These are phyloP conservation scores for Pseudopediastrum boryanum DNA, from an alignment of 139 green algal species.

Conservation along the genomic window DNA sequence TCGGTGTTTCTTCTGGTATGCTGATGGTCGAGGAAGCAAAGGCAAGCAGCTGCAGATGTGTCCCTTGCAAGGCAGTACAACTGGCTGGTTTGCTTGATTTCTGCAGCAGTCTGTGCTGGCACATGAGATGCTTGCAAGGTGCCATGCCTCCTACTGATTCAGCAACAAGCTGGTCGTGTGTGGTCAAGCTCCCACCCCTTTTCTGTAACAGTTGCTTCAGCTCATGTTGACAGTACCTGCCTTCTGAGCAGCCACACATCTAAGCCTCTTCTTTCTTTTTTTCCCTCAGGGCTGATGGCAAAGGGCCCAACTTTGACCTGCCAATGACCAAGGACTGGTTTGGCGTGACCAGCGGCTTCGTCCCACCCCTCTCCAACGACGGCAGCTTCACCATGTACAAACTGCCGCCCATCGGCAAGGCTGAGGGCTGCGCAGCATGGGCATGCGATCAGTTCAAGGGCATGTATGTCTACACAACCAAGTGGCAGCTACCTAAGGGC, in stretches of 20 bases:
- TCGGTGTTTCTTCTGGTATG: no score
- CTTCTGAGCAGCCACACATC: neutral
- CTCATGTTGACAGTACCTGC: no score
- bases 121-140: neutral
- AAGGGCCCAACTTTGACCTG: constrained; percentile 20
- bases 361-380: neutral
- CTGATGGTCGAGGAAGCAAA: no score
- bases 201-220: neutral
- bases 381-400: constrained; percentile 21
- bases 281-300: constrained; percentile 25
- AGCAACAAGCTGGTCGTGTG: neutral
- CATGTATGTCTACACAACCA: constrained; percentile 37
- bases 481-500: constrained; percentile 23
- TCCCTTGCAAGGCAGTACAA: no score
- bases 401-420: constrained; percentile 27
- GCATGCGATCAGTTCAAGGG: constrained; percentile 38
- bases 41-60: no score
- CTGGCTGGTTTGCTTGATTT: no score
- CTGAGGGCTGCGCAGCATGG: constrained; percentile 35
- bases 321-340: constrained; percentile 32
- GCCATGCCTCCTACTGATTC: neutral
- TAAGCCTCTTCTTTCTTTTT: neutral
- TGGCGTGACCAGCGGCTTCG: constrained; percentile 36
- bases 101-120: neutral
- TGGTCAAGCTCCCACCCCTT: neutral